A percentile compares a stretch with the other conserved stretches of the same genome.
phyloP scores from a whole-genome alignment of 306 rosid genomes.

The Pyrus communis region DNA sequence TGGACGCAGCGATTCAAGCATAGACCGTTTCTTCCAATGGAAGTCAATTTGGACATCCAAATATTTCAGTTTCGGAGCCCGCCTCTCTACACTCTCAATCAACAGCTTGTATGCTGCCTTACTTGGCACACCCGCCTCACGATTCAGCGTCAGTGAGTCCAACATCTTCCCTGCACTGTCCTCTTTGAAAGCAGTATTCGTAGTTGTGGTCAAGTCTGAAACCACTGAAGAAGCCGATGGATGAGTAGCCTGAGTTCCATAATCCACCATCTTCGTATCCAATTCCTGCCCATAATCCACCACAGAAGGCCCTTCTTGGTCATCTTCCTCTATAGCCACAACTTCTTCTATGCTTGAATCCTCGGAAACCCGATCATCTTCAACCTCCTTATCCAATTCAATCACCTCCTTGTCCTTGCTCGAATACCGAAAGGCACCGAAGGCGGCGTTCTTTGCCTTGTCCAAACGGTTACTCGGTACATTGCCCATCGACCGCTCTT shows the following conservation, averaged over 20 bases:
- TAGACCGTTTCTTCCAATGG: conserved; percentile 37
- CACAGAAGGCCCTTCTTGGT: conserved; percentile 19
- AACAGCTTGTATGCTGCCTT: conserved; percentile 56
- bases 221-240: conserved; percentile 36
- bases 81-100: conserved; percentile 33
- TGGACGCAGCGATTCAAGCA: conserved; percentile 31
- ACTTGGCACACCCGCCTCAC: conserved; percentile 12
- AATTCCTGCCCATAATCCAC: conserved; percentile 27
- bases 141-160: conserved; percentile 28
- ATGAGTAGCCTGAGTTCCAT: conserved; percentile 11
- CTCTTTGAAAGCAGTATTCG: conserved; percentile 28
- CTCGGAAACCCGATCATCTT: conserved; percentile 20
- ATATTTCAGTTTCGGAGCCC: conserved; percentile 16
- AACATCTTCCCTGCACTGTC: conserved; percentile 30
- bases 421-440: conserved; percentile 9
- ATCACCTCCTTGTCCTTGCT: conserved; percentile 36
- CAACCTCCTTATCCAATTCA: conserved; percentile 43
- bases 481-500: conserved; percentile 38
- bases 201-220: conserved; percentile 31
- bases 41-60: conserved; percentile 46
- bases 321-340: conserved; percentile 37
- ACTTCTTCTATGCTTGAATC: conserved; percentile 52
- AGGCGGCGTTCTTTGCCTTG: conserved; percentile 30
- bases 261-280: conserved; percentile 23
- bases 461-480: neutral